Evolutionary conservation across 352 stramenopile genomes (phyloP), one percentile per base, ranked within the genome.

Genomic region (Lagenidium giganteum): DNA sequence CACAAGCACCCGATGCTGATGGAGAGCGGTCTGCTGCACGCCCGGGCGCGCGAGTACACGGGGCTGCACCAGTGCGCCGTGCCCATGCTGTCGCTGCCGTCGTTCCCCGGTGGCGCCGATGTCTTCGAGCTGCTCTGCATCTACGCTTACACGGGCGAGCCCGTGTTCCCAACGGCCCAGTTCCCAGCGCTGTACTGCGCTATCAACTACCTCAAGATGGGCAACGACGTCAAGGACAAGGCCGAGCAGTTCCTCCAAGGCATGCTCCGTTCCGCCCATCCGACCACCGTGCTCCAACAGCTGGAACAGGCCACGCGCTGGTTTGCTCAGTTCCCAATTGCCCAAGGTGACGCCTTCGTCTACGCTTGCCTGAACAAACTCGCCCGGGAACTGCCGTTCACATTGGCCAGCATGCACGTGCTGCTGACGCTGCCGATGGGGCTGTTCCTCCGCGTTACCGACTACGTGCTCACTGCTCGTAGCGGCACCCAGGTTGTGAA

Each of bases 71-170:
- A 37, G 4, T 41, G 35, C 32, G 22, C 14, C 32, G 49, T 79
- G 18, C 61, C 71, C 0, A 61, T 85, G 31, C 28, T 88, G 16
- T 47, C 68, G 40, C 51, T 85, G 22, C 32, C 57, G 5, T 42
- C 42, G 2, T 84, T 88, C 31, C 76, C 76, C 2, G 76, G 70
- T 1, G 69, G 67, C 12, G 76, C 66, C 4, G 54, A 65, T 16
- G 62, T 69, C 35, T 88, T 88, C 54, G 76, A 88, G 45, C 51
- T 43, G n/a, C 39, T 83, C n/a, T 77, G 63, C 43, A 77, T 86
- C 42, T 86, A 80, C 57, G 64, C 56, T 42, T 88, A 88, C 55
- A 77, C 72, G 13, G 69, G 70, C 7, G 64, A 80, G 33, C 52
- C 78, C 21, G 35, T 42, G 33, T 65, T 78, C 18, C 57, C 55